A percentile compares a stretch with the other conserved stretches of the same genome.
Conservation (phyloP, 495 filamentous ascomycete species). For the Penicillium dipodomyicola region DNA sequence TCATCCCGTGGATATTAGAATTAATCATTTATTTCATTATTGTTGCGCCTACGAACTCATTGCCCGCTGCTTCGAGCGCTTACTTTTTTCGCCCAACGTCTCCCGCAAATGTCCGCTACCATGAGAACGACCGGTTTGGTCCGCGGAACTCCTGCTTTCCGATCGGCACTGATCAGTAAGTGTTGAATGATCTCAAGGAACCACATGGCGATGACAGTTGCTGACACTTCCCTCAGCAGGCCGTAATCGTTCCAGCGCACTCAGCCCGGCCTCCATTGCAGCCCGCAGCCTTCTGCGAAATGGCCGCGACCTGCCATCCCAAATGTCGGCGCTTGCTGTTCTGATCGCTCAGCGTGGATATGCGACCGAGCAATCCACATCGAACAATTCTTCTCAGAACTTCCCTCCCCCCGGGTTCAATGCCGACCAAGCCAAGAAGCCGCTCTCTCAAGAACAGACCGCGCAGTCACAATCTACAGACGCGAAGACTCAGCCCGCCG, state of each 20-base stretch:
- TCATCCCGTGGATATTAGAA: slow-evolving; percentile 9
- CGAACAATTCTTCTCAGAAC: slow-evolving; percentile 48
- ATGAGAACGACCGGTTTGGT: slow-evolving; percentile 46
- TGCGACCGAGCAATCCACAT: slow-evolving; percentile 69
- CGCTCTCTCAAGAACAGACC: slow-evolving; percentile 54
- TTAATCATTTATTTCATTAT: slow-evolving; percentile 6
- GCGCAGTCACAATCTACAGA: slow-evolving; percentile 32
- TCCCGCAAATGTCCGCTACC: slow-evolving; percentile 44
- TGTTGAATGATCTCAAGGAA: neutral
- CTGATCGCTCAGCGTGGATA: slow-evolving; percentile 62
- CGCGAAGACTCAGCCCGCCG: slow-evolving; percentile 35
- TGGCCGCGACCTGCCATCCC: slow-evolving; percentile 56
- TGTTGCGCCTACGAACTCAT: slow-evolving; percentile 26
- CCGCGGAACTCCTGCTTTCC: slow-evolving; percentile 40
- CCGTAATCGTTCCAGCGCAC: slow-evolving; percentile 36
- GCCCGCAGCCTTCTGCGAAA: slow-evolving; percentile 56
- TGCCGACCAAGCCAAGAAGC: slow-evolving; percentile 84
- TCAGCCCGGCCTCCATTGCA: slow-evolving; percentile 35
- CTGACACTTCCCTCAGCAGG: slow-evolving; percentile 25
- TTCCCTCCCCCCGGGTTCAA: slow-evolving; percentile 94
- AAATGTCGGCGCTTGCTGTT: slow-evolving; percentile 62
- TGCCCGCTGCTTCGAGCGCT: slow-evolving; percentile 32
- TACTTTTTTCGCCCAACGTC: slow-evolving; percentile 27
- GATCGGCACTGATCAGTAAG: slow-evolving; percentile 35
- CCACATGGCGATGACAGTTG: neutral